A percentile compares a stretch with the other conserved stretches of the same genome.
phyloP scores from a whole-genome alignment of 2,329 filamentous ascomycete species.

The Celoporthe dispersa region DNA sequence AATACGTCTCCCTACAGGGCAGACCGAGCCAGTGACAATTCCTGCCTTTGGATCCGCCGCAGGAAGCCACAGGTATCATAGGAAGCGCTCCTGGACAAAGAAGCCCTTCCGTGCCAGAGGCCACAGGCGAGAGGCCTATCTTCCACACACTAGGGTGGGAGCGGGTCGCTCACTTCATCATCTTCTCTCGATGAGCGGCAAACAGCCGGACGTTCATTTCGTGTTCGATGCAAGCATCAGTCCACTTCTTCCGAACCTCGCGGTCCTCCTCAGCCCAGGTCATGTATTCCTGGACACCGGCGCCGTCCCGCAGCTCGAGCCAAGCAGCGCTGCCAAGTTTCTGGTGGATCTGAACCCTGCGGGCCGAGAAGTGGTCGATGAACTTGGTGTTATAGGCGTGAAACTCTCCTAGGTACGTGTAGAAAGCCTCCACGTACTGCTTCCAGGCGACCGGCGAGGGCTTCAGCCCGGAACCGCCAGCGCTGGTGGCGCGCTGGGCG shows the following conservation, averaged over 20 bases:
- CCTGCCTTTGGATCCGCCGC: background rate
- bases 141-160: background rate
- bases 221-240: constrained; percentile 62
- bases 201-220: constrained; percentile 63
- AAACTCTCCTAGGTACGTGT: constrained; percentile 58
- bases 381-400: constrained; percentile 55
- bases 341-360: constrained; percentile 49
- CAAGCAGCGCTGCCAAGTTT: constrained; percentile 49
- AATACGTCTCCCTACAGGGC: background rate
- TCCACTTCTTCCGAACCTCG: constrained; percentile 64
- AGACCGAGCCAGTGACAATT: background rate
- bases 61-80: background rate
- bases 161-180: constrained; percentile 43
- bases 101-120: background rate
- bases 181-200: constrained; percentile 49
- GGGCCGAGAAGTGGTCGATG: constrained; percentile 59
- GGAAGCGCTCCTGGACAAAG: background rate
- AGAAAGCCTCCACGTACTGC: constrained; percentile 58
- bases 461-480: constrained; percentile 49
- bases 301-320: constrained; percentile 47
- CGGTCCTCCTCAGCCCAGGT: constrained; percentile 67
- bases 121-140: background rate
- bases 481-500: constrained; percentile 51
- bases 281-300: constrained; percentile 62
- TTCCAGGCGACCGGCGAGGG: constrained; percentile 50